phyloP scores from a whole-genome alignment of 2,329 filamentous ascomycete species.

The Colletotrichum scovillei region DNA sequence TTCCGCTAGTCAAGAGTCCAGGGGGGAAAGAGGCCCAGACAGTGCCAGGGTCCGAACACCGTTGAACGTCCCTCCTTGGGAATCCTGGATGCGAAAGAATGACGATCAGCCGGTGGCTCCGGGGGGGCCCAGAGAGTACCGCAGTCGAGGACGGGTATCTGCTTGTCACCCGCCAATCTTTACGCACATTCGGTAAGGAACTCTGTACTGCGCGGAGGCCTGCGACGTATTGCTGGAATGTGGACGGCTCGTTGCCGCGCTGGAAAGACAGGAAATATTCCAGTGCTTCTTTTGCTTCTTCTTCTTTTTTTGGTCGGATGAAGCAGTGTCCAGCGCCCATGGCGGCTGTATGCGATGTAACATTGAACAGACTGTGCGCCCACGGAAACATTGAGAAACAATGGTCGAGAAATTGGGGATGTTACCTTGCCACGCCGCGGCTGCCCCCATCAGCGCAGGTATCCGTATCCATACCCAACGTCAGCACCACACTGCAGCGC shows the following conservation, averaged over 20 bases:
- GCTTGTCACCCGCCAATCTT: slow-evolving; percentile 4
- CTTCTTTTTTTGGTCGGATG: background rate
- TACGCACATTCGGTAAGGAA: background rate
- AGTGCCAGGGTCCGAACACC: slow-evolving; percentile 24
- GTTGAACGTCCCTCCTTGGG: slow-evolving; percentile 16
- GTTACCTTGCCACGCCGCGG: slow-evolving; percentile 8
- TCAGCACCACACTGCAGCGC: background rate
- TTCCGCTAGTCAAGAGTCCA: background rate
- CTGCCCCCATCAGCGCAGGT: background rate
- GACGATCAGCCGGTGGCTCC: slow-evolving; percentile 29
- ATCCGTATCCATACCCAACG: background rate
- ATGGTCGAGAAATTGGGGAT: slow-evolving; percentile 9
- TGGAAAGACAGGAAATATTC: background rate
- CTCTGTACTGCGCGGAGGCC: slow-evolving; percentile 11
- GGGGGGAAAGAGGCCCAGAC: background rate
- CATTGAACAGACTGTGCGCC: slow-evolving; percentile 4
- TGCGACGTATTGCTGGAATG: slow-evolving; percentile 9
- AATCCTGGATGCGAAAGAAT: slow-evolving; percentile 27
- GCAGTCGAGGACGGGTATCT: background rate
- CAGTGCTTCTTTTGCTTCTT: background rate
- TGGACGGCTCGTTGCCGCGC: slow-evolving; percentile 1
- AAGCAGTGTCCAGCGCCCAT: background rate
- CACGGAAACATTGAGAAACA: slow-evolving; percentile 10
- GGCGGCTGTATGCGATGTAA: slow-evolving; percentile 17
- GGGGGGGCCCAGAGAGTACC: background rate